phyloP scores from a whole-genome alignment of 75 land plant species.

The Adiantum capillusveneris region DNA sequence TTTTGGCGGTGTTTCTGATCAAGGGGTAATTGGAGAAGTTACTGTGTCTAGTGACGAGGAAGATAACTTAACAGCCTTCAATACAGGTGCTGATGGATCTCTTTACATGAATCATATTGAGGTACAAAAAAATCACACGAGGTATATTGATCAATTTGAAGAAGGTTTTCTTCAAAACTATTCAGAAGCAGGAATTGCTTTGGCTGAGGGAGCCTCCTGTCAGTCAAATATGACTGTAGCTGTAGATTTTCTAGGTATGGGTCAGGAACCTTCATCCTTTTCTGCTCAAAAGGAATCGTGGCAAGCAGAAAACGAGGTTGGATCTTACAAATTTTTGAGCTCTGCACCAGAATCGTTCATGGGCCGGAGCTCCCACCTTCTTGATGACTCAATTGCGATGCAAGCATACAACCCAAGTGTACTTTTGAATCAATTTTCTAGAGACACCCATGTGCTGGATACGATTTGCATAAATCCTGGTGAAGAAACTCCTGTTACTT shows the following conservation, averaged over 20 bases:
- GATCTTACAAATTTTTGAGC: not conserved
- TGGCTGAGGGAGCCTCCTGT: not conserved
- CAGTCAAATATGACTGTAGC: not conserved
- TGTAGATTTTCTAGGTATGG: not conserved
- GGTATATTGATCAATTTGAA: too few species aligned
- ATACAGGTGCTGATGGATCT: conserved; percentile 16
- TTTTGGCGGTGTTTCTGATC: conserved; percentile 21
- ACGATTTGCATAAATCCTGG: not conserved
- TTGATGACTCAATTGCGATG: not conserved
- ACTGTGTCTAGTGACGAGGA: conserved; percentile 96
- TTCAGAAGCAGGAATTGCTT: not conserved
- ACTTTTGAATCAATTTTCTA: not conserved
- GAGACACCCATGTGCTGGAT: not conserved
- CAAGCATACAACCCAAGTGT: not conserved
- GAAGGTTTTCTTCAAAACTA: too few species aligned
- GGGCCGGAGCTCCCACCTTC: not conserved
- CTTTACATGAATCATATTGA: not conserved
- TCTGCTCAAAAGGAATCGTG: not conserved
- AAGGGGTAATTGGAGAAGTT: conserved; percentile 41
- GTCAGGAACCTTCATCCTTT: not conserved
- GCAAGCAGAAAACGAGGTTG: not conserved
- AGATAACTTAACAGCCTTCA: conserved; percentile 29
- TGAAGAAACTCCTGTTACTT: too few species aligned
- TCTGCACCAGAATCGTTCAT: not conserved
- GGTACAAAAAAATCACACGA: too few species aligned